Conservation (phyloP, 768 basidiomycete genomes). For the Pleurotus salmoneostramineus region DNA sequence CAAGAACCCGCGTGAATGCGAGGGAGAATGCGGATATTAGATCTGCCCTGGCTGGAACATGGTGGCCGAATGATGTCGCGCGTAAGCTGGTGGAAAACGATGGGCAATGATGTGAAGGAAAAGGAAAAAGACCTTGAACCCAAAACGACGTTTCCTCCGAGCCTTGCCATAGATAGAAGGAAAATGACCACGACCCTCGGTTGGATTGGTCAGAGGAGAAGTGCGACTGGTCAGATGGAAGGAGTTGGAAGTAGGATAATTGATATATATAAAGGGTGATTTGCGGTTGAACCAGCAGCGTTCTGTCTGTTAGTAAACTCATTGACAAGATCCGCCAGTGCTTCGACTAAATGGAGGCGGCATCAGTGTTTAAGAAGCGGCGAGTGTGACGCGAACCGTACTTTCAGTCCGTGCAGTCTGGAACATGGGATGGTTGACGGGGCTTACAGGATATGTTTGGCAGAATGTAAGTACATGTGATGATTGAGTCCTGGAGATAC, state of each 20-base stretch:
- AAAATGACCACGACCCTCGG: slow-evolving; percentile 2
- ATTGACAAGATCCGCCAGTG: no score
- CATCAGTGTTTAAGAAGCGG: no score
- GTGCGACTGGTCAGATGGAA: background rate
- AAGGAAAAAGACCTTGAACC: background rate
- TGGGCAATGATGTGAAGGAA: slow-evolving; percentile 3
- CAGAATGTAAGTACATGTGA: no score
- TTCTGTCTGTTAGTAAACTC: no score
- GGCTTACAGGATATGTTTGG: no score
- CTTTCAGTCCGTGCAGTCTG: no score
- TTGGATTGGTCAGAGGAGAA: background rate
- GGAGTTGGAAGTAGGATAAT: background rate
- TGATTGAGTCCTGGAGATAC: no score
- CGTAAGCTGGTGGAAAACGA: background rate
- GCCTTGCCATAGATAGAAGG: slow-evolving; percentile 1
- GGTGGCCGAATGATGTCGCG: no score
- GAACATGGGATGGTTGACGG: no score
- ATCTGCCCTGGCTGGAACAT: no score
- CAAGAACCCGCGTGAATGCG: background rate
- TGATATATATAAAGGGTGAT: background rate
- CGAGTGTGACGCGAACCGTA: no score
- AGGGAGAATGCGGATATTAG: background rate
- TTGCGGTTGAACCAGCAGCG: background rate
- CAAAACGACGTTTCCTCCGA: background rate
- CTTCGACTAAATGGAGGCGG: no score